These are phyloP conservation scores for Anaeramoeba flamelloides DNA, from an alignment of 78 protist species.

Conservation along the genomic window DNA sequence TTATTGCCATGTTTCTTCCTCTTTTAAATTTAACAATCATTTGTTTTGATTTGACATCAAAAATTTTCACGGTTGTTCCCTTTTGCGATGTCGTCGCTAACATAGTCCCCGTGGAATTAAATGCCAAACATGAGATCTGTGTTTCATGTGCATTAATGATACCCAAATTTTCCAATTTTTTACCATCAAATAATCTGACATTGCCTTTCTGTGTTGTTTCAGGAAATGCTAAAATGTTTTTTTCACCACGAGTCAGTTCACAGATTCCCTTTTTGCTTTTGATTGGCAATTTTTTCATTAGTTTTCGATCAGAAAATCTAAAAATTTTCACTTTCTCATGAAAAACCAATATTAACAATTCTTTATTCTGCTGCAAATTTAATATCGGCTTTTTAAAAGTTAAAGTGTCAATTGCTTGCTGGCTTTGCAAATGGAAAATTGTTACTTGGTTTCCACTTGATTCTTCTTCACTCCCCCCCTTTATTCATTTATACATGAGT, in stretches of 20 bases:
- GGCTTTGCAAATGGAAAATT: too few relatives aligned
- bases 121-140: neutral
- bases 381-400: too few relatives aligned
- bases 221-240: neutral
- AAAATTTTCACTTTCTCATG: neutral
- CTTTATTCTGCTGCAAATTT: constrained; percentile 1
- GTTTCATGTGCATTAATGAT: neutral
- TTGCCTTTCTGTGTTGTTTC: neutral
- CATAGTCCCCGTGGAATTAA: neutral
- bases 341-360: neutral
- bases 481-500: too few relatives aligned
- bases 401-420: too few relatives aligned
- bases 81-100: neutral
- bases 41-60: neutral
- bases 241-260: neutral
- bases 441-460: too few relatives aligned
- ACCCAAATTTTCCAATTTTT: neutral
- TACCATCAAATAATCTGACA: neutral
- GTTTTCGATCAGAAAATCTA: neutral
- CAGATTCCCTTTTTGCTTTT: neutral
- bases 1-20: neutral
- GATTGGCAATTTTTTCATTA: neutral
- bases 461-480: too few relatives aligned
- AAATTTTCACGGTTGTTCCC: neutral
- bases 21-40: neutral